phyloP scores from a whole-genome alignment of 768 basidiomycete genomes.

The Lentinus tigrinus region DNA sequence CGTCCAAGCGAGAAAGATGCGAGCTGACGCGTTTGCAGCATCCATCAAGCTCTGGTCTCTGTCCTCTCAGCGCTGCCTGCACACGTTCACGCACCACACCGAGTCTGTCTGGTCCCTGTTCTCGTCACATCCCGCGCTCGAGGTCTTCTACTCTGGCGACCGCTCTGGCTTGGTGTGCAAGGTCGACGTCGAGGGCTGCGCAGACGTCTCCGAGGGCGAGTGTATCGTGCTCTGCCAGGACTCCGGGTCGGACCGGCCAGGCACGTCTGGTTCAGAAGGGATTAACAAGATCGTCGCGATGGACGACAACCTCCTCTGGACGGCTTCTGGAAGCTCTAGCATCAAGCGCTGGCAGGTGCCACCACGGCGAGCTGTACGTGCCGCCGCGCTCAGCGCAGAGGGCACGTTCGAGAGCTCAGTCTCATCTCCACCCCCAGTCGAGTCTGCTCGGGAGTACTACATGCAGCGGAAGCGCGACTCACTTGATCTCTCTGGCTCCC shows the following conservation, averaged over 20 bases:
- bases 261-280: conserved; percentile 46
- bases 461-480: conserved; percentile 14
- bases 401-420: conserved; percentile 14
- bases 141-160: conserved; percentile 93
- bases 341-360: conserved; percentile 83
- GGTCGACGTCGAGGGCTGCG: conserved; percentile 84
- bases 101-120: conserved; percentile 94
- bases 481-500: conserved; percentile 13
- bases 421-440: conserved; percentile 11
- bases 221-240: conserved; percentile 83
- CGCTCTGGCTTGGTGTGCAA: conserved; percentile 85
- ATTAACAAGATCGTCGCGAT: conserved; percentile 82
- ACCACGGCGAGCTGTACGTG: conserved; percentile 40
- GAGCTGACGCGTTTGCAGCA: conserved; percentile 34
- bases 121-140: conserved; percentile 83
- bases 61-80: conserved; percentile 81
- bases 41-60: conserved; percentile 96
- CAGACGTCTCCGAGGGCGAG: conserved; percentile 84
- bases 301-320: conserved; percentile 88
- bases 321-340: conserved; percentile 79
- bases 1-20: not conserved
- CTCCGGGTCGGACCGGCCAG: conserved; percentile 37
- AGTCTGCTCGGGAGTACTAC: conserved; percentile 11
- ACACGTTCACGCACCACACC: conserved; percentile 94
- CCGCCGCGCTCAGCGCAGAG: conserved; percentile 17